Evolutionary conservation across 164 flowering plant species (phyloP).

Genomic region (Vitis labrusca): DNA sequence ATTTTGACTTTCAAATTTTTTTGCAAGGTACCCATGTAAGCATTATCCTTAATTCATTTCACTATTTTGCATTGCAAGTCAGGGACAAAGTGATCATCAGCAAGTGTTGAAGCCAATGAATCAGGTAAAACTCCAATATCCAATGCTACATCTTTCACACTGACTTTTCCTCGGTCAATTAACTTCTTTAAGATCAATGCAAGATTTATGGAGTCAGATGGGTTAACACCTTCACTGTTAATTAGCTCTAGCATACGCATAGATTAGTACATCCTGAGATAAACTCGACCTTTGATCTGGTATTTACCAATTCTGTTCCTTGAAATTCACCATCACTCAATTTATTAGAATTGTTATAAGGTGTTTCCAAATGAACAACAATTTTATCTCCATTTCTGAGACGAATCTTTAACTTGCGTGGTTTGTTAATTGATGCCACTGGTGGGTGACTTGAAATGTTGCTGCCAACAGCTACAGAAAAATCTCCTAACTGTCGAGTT

Average conservation of each 20-base stretch:
- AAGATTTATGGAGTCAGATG: constrained; percentile 33
- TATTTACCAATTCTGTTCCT: constrained; percentile 21
- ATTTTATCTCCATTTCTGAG: constrained; percentile 41
- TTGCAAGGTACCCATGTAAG: constrained; percentile 26
- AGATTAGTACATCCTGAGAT: constrained; percentile 29
- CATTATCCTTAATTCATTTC: constrained; percentile 38
- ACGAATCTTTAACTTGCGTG: constrained; percentile 36
- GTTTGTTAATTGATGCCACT: constrained; percentile 21
- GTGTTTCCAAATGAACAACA: constrained; percentile 16
- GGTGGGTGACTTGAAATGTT: constrained; percentile 23
- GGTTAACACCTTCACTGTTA: constrained; percentile 26
- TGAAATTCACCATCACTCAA: constrained; percentile 23
- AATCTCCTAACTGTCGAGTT: constrained; percentile 20
- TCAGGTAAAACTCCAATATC: constrained; percentile 70
- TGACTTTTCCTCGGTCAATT: constrained; percentile 69
- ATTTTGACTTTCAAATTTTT: constrained; percentile 37
- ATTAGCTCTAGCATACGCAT: constrained; percentile 22
- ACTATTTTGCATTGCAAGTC: constrained; percentile 56
- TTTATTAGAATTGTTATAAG: constrained; percentile 24
- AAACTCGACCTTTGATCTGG: constrained; percentile 15
- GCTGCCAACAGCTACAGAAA: constrained; percentile 25
- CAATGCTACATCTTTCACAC: constrained; percentile 59
- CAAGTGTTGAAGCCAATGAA: constrained; percentile 45
- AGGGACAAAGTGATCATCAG: constrained; percentile 46
- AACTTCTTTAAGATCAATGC: constrained; percentile 62